phyloP scores from a whole-genome alignment of 345 rosid genomes.

The Microthlaspi erraticum region DNA sequence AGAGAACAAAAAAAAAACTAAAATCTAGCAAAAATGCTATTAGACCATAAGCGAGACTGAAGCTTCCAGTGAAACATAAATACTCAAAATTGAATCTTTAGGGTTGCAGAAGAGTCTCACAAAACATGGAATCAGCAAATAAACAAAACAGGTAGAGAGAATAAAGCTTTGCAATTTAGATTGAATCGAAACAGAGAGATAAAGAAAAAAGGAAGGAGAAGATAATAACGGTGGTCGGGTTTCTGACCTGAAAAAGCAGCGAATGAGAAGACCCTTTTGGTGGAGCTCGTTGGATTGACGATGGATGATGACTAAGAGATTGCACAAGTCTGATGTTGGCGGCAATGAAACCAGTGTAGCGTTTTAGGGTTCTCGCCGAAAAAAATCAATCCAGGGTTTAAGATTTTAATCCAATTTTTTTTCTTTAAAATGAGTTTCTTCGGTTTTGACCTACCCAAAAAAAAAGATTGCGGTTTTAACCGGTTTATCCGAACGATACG shows the following conservation, averaged over 20 bases:
- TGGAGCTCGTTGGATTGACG: constrained; percentile 27
- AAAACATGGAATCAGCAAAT: neutral
- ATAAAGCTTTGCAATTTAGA: constrained; percentile 24
- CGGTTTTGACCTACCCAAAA: neutral
- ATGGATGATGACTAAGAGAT: constrained; percentile 9
- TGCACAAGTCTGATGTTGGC: constrained; percentile 26
- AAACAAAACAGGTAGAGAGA: neutral
- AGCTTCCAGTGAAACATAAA: neutral
- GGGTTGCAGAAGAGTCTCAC: constrained; percentile 19
- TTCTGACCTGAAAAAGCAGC: constrained; percentile 35
- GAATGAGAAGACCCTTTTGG: constrained; percentile 8
- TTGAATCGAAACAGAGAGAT: neutral
- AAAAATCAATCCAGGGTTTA: constrained; percentile 23
- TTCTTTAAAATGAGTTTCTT: neutral
- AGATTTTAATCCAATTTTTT: neutral
- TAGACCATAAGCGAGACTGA: constrained; percentile 1
- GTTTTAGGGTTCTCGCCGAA: constrained; percentile 23
- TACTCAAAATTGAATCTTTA: constrained; percentile 9
- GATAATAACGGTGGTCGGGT: neutral
- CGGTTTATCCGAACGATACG: neutral
- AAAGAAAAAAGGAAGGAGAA: neutral
- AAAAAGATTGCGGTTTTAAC: constrained; percentile 12
- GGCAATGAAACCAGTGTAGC: constrained; percentile 17
- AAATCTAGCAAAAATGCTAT: neutral
- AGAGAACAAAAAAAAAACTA: neutral